Conservation (phyloP, 1,139 yeast species). For the Zygosaccharomyces sapae region DNA sequence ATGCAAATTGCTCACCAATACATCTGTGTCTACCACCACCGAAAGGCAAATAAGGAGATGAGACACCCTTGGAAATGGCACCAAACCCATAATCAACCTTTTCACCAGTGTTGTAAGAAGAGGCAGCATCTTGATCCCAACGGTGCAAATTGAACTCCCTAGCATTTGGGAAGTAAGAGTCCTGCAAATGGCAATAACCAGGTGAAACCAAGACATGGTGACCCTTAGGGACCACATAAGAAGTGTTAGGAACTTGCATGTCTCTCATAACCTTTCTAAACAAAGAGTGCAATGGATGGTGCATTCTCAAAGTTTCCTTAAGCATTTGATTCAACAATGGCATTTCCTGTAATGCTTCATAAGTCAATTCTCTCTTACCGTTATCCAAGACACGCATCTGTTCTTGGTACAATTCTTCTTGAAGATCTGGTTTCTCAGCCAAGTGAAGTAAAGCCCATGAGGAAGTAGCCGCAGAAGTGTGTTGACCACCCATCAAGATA, state of each 20-base stretch:
- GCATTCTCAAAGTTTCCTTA: slow-evolving; percentile 91
- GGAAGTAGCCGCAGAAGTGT: slow-evolving; percentile 93
- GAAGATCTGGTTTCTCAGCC: slow-evolving; percentile 79
- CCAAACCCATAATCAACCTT: slow-evolving; percentile 94
- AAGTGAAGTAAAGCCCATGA: slow-evolving; percentile 91
- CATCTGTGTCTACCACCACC: slow-evolving; percentile 99
- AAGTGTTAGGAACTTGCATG: slow-evolving; percentile 74
- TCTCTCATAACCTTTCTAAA: slow-evolving; percentile 85
- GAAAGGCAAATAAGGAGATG: slow-evolving; percentile 92
- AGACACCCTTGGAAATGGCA: slow-evolving; percentile 90
- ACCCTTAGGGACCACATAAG: slow-evolving; percentile 80
- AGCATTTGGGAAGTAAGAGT: slow-evolving; percentile 73
- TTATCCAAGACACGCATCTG: slow-evolving; percentile 60
- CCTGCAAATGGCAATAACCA: slow-evolving; percentile 79
- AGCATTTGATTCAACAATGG: slow-evolving; percentile 76
- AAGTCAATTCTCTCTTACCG: slow-evolving; percentile 57
- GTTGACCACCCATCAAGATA: slow-evolving; percentile 98
- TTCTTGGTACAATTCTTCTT: slow-evolving; percentile 74
- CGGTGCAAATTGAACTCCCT: slow-evolving; percentile 73
- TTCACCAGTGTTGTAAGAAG: slow-evolving; percentile 41
- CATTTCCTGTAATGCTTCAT: slow-evolving; percentile 79
- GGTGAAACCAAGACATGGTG: slow-evolving; percentile 91
- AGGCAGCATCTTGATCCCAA: slow-evolving; percentile 61
- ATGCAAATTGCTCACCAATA: slow-evolving; percentile 97
- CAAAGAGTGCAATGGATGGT: slow-evolving; percentile 92